These are phyloP conservation scores for Shiraia bambusicola DNA, from an alignment of 2,329 filamentous ascomycete genomes.

Conservation along the genomic window DNA sequence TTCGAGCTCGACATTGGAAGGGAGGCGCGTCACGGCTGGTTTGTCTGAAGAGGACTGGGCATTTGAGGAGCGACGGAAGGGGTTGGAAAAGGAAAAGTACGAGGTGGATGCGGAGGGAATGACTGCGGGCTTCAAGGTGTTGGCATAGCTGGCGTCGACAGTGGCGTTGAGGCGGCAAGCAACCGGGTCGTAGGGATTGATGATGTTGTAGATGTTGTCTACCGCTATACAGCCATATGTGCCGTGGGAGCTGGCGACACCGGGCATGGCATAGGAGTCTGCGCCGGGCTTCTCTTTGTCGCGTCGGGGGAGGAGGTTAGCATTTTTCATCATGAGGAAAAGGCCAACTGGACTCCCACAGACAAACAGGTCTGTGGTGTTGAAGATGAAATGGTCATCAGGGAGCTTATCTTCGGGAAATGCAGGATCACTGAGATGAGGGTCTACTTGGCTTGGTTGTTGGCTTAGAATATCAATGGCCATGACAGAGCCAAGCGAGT, in stretches of 20 bases:
- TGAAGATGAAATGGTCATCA: constrained; percentile 73
- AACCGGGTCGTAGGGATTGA: constrained; percentile 76
- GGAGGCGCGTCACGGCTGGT: constrained; percentile 43
- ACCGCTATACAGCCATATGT: constrained; percentile 88
- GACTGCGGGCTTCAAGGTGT: constrained; percentile 72
- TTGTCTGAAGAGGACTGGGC: constrained; percentile 32
- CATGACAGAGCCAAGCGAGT: constrained; percentile 94
- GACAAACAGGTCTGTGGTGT: constrained; percentile 86
- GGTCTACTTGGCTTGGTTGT: constrained; percentile 73
- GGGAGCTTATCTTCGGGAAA: constrained; percentile 52
- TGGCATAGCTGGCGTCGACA: constrained; percentile 77
- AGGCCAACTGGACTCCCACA: constrained; percentile 89
- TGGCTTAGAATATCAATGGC: constrained; percentile 85
- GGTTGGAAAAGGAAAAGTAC: constrained; percentile 46
- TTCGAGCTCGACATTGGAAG: constrained; percentile 75
- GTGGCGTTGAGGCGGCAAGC: constrained; percentile 90
- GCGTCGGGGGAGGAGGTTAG: constrained; percentile 71
- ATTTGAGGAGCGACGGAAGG: constrained; percentile 41
- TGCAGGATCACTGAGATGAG: constrained; percentile 36
- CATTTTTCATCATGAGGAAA: constrained; percentile 82
- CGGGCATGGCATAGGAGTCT: constrained; percentile 54
- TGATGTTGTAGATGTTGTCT: constrained; percentile 94
- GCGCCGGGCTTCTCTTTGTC: constrained; percentile 75
- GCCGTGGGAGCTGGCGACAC: constrained; percentile 75
- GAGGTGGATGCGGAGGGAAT: constrained; percentile 70